These are phyloP conservation scores for Kwoniella heveanensis DNA, from an alignment of 768 basidiomycete species.

Conservation along the genomic window DNA sequence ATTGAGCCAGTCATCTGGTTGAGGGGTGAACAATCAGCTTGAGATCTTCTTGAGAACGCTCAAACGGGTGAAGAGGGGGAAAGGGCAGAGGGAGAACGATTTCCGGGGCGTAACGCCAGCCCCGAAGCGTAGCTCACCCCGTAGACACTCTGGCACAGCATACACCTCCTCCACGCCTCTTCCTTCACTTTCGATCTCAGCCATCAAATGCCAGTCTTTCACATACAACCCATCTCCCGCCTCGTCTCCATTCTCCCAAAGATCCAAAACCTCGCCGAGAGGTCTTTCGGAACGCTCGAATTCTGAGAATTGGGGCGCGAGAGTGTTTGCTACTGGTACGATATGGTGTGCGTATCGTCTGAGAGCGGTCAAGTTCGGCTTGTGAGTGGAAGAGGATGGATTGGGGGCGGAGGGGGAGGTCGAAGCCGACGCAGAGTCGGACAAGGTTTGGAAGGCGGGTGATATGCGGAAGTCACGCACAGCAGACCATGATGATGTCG, in stretches of 20 bases:
- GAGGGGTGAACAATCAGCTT: neutral
- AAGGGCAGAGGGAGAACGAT: too few species aligned
- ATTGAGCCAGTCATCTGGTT: constrained; percentile 52
- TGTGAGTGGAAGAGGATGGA: neutral
- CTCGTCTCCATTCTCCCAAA: constrained; percentile 41
- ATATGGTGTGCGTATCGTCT: constrained; percentile 42
- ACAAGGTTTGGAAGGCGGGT: too few species aligned
- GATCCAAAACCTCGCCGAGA: constrained; percentile 47
- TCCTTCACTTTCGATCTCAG: constrained; percentile 41
- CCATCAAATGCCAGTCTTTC: constrained; percentile 56
- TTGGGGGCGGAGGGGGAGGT: too few species aligned
- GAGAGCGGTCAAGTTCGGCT: constrained; percentile 33
- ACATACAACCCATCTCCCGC: constrained; percentile 45
- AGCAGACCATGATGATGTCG: constrained; percentile 32
- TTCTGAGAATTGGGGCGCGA: constrained; percentile 45
- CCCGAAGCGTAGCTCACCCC: too few species aligned
- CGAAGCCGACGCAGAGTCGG: too few species aligned
- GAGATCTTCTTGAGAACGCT: too few species aligned
- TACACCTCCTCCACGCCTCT: constrained; percentile 45
- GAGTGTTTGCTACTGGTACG: constrained; percentile 49
- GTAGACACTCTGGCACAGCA: constrained; percentile 44
- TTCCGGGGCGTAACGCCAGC: too few species aligned
- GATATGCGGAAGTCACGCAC: constrained; percentile 6
- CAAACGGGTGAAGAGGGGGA: too few species aligned
- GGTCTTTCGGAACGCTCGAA: constrained; percentile 47